Conservation (phyloP, 2,329 filamentous ascomycete genomes). For the Phyllosticta citrichinensis region DNA sequence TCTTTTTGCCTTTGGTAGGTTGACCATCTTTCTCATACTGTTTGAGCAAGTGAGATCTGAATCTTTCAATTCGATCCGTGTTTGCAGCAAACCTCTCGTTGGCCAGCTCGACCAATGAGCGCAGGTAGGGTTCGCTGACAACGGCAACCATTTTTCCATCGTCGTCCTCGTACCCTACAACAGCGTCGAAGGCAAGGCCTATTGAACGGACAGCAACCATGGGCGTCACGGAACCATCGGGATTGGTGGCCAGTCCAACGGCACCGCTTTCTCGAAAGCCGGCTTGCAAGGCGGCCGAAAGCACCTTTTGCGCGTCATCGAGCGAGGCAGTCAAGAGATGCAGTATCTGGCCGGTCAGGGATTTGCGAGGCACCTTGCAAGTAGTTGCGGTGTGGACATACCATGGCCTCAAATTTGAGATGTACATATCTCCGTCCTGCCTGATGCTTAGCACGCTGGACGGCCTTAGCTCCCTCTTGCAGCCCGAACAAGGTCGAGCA, state of each 20-base stretch:
- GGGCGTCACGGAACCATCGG: constrained; percentile 43
- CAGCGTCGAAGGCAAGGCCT: constrained; percentile 70
- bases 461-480: constrained; percentile 2
- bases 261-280: constrained; percentile 89
- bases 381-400: constrained; percentile 34
- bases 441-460: constrained; percentile 6
- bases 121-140: constrained; percentile 59
- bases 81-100: constrained; percentile 69
- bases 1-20: constrained; percentile 18
- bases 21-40: not conserved
- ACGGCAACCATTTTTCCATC: constrained; percentile 31
- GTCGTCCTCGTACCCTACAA: constrained; percentile 52
- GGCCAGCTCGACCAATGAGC: constrained; percentile 55
- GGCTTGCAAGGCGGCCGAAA: constrained; percentile 65
- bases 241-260: constrained; percentile 46
- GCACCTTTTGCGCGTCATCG: constrained; percentile 61
- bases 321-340: constrained; percentile 73
- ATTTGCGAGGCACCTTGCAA: not conserved
- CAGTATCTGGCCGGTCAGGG: constrained; percentile 54
- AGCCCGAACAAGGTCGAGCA: constrained; percentile 32
- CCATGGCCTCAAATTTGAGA: constrained; percentile 94
- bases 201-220: constrained; percentile 81
- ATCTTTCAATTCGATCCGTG: constrained; percentile 54
- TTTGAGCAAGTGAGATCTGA: constrained; percentile 43
- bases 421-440: constrained; percentile 48